Conservation (phyloP, 495 filamentous ascomycete species). For the Corynascus novoguineensis region DNA sequence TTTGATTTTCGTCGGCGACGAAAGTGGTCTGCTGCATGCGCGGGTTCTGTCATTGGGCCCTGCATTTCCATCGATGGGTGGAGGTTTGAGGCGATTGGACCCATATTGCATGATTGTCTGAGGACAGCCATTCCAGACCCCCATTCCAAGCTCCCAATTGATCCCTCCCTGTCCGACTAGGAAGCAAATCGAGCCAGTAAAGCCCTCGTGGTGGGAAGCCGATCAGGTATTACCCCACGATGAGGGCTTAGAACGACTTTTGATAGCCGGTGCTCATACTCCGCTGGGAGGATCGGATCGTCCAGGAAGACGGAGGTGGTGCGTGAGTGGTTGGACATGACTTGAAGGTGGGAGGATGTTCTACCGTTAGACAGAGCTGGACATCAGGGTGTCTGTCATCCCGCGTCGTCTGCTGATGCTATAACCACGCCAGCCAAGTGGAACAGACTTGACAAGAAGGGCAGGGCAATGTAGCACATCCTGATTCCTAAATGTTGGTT, state of each 20-base stretch:
- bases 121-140: neutral
- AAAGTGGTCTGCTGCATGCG: slow-evolving; percentile 4
- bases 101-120: neutral
- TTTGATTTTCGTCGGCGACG: neutral
- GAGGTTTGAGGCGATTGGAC: neutral
- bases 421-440: neutral
- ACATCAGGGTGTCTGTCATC: neutral
- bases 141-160: neutral
- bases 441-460: neutral
- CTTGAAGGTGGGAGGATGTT: neutral
- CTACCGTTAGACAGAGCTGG: neutral
- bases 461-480: too few species aligned
- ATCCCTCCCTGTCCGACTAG: neutral
- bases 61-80: neutral
- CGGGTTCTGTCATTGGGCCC: slow-evolving; percentile 11
- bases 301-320: neutral
- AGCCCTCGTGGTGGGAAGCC: neutral
- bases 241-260: neutral
- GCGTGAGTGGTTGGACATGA: neutral
- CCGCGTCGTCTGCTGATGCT: neutral
- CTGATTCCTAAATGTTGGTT: too few species aligned
- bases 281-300: neutral
- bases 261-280: neutral
- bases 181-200: neutral
- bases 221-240: neutral